Evolutionary conservation across 306 rosid genomes (phyloP).

Genomic region (Pueraria montana): DNA sequence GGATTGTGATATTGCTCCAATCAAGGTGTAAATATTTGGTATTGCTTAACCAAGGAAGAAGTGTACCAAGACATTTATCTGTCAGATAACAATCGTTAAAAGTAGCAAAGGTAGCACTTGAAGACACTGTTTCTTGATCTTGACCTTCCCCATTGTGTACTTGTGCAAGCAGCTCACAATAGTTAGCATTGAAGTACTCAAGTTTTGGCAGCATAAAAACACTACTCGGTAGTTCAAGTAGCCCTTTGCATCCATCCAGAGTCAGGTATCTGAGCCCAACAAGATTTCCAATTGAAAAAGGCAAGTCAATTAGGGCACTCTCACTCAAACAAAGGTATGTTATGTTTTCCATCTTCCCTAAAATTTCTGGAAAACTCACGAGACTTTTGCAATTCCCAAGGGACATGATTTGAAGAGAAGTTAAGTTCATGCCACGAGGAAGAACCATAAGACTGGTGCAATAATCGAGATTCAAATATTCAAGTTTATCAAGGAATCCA

Average conservation of each 20-base stretch:
- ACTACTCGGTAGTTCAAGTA: conserved; percentile 12
- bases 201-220: conserved; percentile 13
- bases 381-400: neutral
- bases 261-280: neutral
- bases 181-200: neutral
- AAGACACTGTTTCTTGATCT: neutral
- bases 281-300: conserved; percentile 26
- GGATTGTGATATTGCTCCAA: neutral
- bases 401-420: neutral
- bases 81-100: neutral
- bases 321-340: neutral
- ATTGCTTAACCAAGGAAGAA: conserved; percentile 3
- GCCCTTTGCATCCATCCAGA: neutral
- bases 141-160: neutral
- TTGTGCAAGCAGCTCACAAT: neutral
- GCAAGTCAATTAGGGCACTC: neutral
- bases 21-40: neutral
- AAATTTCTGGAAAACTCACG: conserved; percentile 3
- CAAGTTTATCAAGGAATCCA: too few relatives aligned
- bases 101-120: neutral
- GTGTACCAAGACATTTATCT: neutral
- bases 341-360: conserved; percentile 27
- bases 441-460: conserved; percentile 2
- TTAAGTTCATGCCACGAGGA: neutral
- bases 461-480: too few relatives aligned